Evolutionary conservation across 148 eudicot species (phyloP).

Genomic region (Heliosperma pusillum): DNA sequence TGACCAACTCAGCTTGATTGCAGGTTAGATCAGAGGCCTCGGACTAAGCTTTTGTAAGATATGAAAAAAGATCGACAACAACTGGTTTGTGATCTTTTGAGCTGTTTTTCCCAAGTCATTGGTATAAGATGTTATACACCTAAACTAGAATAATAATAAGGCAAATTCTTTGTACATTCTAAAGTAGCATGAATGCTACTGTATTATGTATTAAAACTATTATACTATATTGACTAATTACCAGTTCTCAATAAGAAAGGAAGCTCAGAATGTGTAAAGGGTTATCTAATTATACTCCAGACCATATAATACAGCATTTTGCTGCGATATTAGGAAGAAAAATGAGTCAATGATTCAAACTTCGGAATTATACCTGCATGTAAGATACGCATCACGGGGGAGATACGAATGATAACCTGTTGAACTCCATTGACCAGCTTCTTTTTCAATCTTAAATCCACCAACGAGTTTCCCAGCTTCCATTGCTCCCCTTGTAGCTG

Average conservation of each 20-base stretch:
- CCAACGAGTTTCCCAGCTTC: conserved; percentile 84
- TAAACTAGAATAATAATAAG: too few species aligned
- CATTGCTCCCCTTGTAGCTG: conserved; percentile 73
- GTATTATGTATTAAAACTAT: too few species aligned
- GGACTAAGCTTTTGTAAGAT: too few species aligned
- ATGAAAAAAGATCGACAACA: too few species aligned
- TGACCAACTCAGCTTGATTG: too few species aligned
- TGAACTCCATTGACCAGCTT: conserved; percentile 91
- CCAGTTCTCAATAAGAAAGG: background rate
- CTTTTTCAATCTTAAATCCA: conserved; percentile 87
- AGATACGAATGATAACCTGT: conserved; percentile 75
- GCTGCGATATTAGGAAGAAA: background rate
- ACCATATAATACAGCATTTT: too few species aligned
- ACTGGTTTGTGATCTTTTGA: too few species aligned
- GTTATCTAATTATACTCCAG: background rate
- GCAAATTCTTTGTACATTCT: too few species aligned
- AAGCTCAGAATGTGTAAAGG: background rate
- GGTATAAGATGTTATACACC: too few species aligned
- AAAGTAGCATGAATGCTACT: too few species aligned
- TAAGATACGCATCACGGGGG: conserved; percentile 62
- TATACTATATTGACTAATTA: background rate
- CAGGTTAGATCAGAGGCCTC: too few species aligned
- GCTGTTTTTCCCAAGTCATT: too few species aligned
- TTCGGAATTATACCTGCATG: conserved; percentile 58
- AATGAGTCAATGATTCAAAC: background rate